A percentile compares a stretch with the other conserved stretches of the same genome.
These are phyloP conservation scores for Coemansia sp. DNA, from an alignment of 192 early-diverging fungal species.

Conservation along the genomic window DNA sequence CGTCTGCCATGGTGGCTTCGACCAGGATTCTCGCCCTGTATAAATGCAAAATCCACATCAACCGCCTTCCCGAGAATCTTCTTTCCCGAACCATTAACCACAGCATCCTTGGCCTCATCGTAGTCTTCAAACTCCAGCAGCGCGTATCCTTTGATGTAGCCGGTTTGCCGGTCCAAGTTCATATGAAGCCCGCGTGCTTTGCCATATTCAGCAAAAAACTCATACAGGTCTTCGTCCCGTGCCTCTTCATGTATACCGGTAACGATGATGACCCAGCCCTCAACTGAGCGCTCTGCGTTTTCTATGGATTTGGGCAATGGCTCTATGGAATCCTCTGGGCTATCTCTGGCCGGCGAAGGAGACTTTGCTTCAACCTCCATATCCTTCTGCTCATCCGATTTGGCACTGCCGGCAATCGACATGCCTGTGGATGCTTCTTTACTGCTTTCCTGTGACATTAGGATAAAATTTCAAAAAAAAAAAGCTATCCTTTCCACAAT, in stretches of 20 bases:
- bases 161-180: constrained; percentile 91
- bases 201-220: constrained; percentile 89
- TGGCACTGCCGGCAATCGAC: constrained; percentile 21
- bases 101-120: constrained; percentile 78
- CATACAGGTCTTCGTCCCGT: constrained; percentile 83
- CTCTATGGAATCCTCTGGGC: background rate
- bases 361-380: constrained; percentile 10
- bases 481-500: background rate
- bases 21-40: constrained; percentile 16
- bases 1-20: background rate
- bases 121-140: constrained; percentile 81
- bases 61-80: constrained; percentile 74
- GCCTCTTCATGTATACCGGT: constrained; percentile 94
- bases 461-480: background rate
- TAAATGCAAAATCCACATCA: constrained; percentile 85
- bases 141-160: constrained; percentile 96
- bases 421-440: constrained; percentile 1
- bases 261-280: constrained; percentile 95
- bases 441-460: constrained; percentile 1
- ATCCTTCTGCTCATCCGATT: background rate
- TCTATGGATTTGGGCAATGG: background rate
- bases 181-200: constrained; percentile 85
- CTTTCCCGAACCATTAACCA: constrained; percentile 67
- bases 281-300: constrained; percentile 58
- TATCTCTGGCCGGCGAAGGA: background rate